A percentile compares a stretch with the other conserved stretches of the same genome.
These are phyloP conservation scores for Asterophora parasitica DNA, from an alignment of 768 basidiomycete species.

Conservation along the genomic window DNA sequence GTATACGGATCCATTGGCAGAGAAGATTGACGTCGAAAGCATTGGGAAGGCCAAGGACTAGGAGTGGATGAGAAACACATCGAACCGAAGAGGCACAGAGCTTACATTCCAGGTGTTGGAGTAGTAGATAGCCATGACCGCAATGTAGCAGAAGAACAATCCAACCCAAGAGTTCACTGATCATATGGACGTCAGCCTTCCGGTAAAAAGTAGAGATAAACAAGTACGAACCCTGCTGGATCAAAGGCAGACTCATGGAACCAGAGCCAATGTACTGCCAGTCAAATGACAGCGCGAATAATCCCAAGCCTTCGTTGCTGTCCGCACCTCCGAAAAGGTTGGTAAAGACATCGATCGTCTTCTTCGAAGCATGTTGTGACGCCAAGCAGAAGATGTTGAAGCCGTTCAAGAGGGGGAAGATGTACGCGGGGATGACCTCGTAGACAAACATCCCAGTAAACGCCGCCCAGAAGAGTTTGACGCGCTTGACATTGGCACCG, in stretches of 20 bases:
- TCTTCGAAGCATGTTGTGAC: slow-evolving; percentile 41
- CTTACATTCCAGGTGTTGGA: slow-evolving; percentile 55
- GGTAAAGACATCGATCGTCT: slow-evolving; percentile 45
- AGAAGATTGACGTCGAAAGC: slow-evolving; percentile 56
- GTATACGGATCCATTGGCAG: slow-evolving; percentile 49
- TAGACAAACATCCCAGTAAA: slow-evolving; percentile 50
- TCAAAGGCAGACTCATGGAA: slow-evolving; percentile 49
- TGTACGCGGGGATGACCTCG: slow-evolving; percentile 50
- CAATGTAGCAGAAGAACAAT: slow-evolving; percentile 45
- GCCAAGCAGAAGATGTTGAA: slow-evolving; percentile 59
- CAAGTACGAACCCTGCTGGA: slow-evolving; percentile 45
- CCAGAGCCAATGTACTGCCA: slow-evolving; percentile 60
- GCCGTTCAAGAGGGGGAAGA: slow-evolving; percentile 61
- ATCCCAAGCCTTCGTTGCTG: slow-evolving; percentile 64
- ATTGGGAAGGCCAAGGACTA: slow-evolving; percentile 54
- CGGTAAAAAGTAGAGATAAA: background rate
- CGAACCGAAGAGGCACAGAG: slow-evolving; percentile 3
- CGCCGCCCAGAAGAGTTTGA: slow-evolving; percentile 48
- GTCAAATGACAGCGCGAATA: slow-evolving; percentile 58
- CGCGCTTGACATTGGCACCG: slow-evolving; percentile 38
- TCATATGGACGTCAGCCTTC: background rate
- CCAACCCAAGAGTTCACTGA: slow-evolving; percentile 58
- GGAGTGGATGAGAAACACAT: background rate
- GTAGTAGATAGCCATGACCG: slow-evolving; percentile 55
- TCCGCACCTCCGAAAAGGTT: slow-evolving; percentile 63